Conservation (phyloP, 2,329 filamentous ascomycete genomes). For the Calonectria pauciramosa region DNA sequence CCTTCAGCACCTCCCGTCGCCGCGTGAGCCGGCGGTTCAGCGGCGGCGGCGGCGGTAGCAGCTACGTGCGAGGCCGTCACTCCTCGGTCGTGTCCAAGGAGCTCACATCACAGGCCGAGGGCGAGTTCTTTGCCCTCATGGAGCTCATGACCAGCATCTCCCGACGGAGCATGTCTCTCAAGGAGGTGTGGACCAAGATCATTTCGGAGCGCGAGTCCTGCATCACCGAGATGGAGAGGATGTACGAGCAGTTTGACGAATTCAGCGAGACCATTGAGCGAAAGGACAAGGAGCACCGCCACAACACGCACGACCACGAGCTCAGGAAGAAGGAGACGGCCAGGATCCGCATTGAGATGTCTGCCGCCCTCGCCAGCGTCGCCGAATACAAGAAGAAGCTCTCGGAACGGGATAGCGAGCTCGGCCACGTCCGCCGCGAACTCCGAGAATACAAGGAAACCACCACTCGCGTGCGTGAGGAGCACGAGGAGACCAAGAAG, state of each 20-base stretch:
- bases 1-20: background rate
- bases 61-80: background rate
- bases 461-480: background rate
- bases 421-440: background rate
- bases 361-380: background rate
- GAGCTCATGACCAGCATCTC: slow-evolving; percentile 1
- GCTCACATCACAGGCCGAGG: background rate
- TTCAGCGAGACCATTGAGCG: slow-evolving; percentile 1
- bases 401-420: background rate
- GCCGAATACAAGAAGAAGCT: slow-evolving; percentile 6
- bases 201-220: background rate
- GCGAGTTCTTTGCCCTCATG: slow-evolving; percentile 2
- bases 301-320: background rate
- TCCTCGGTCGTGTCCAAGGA: background rate
- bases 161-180: background rate
- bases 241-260: slow-evolving; percentile 6
- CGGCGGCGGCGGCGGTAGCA: background rate
- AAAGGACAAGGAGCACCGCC: background rate
- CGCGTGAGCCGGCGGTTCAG: background rate
- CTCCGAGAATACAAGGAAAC: slow-evolving; percentile 4
- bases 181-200: background rate
- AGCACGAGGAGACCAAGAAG: slow-evolving; percentile 5
- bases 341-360: background rate
- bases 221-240: slow-evolving; percentile 7
- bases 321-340: background rate